A percentile compares a stretch with the other conserved stretches of the same genome.
These are phyloP conservation scores for Lepidium didymum DNA, from an alignment of 345 rosid genomes.

Conservation along the genomic window DNA sequence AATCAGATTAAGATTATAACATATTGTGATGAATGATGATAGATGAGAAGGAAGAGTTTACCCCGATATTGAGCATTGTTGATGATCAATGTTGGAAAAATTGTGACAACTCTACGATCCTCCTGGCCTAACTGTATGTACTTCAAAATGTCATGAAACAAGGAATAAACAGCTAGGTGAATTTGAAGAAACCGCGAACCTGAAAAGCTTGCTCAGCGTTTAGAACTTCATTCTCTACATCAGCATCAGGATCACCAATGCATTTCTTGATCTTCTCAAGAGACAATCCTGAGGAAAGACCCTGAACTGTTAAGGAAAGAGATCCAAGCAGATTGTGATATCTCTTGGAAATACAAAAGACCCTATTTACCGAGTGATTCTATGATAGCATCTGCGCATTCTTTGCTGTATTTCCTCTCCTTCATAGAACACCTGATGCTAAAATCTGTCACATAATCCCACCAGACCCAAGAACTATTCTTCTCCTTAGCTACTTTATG, in stretches of 20 bases:
- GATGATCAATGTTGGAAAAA: slow-evolving; percentile 75
- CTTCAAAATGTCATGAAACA: slow-evolving; percentile 11
- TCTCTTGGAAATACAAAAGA: background rate
- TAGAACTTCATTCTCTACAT: slow-evolving; percentile 75
- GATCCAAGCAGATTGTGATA: background rate
- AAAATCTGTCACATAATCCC: slow-evolving; percentile 93
- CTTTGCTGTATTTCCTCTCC: slow-evolving; percentile 70
- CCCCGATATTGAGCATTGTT: slow-evolving; percentile 84
- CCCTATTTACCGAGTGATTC: slow-evolving; percentile 54
- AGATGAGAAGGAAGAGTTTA: background rate
- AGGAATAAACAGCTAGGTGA: background rate
- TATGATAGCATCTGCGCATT: slow-evolving; percentile 67
- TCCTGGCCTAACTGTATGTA: slow-evolving; percentile 76
- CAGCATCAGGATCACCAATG: slow-evolving; percentile 84
- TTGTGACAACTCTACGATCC: slow-evolving; percentile 75
- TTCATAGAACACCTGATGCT: slow-evolving; percentile 94
- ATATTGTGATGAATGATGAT: background rate
- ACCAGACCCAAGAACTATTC: slow-evolving; percentile 80
- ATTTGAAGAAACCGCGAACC: slow-evolving; percentile 34
- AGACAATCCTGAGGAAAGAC: slow-evolving; percentile 43
- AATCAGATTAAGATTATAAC: background rate
- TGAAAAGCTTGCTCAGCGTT: slow-evolving; percentile 67
- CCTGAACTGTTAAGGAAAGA: background rate
- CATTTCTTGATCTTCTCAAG: slow-evolving; percentile 67
- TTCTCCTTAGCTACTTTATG: slow-evolving; percentile 69